A percentile compares a stretch with the other conserved stretches of the same genome.
These are phyloP conservation scores for Dictyostelium purpureum DNA, from an alignment of 78 protist genomes.

Conservation along the genomic window DNA sequence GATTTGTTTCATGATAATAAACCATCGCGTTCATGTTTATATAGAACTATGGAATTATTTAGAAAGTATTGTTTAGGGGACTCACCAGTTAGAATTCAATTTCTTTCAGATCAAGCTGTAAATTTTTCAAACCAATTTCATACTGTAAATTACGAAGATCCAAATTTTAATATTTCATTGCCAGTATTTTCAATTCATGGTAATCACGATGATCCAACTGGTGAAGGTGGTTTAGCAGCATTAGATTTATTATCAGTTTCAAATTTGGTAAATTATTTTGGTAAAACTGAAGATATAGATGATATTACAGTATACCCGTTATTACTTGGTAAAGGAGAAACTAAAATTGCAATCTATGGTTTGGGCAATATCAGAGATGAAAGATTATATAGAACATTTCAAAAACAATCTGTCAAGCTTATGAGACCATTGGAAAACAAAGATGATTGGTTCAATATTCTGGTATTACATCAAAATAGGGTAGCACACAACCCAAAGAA, in stretches of 20 bases:
- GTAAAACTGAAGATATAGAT: constrained; percentile 84
- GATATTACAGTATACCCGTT: constrained; percentile 92
- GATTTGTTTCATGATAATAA: constrained; percentile 98
- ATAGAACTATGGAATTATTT: constrained; percentile 87
- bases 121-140: constrained; percentile 64
- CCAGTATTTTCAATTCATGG: constrained; percentile 99
- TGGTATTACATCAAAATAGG: constrained; percentile 97
- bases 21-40: constrained; percentile 92
- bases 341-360: constrained; percentile 97
- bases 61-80: constrained; percentile 93
- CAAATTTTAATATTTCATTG: constrained; percentile 95
- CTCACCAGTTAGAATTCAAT: constrained; percentile 54
- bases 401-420: constrained; percentile 66
- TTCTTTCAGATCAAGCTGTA: constrained; percentile 74
- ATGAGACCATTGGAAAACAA: constrained; percentile 85
- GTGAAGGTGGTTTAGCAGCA: constrained; percentile 92
- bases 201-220: constrained; percentile 99
- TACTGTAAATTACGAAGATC: constrained; percentile 95
- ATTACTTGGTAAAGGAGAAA: constrained; percentile 85
- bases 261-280: constrained; percentile 95
- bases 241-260: constrained; percentile 91
- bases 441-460: constrained; percentile 94
- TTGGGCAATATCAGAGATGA: constrained; percentile 97
- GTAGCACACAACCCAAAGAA: constrained; percentile 81
- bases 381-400: constrained; percentile 91